A percentile compares a stretch with the other conserved stretches of the same genome.
These are phyloP conservation scores for Cladosporium colombiae DNA, from an alignment of 2,329 filamentous ascomycete genomes.

Conservation along the genomic window DNA sequence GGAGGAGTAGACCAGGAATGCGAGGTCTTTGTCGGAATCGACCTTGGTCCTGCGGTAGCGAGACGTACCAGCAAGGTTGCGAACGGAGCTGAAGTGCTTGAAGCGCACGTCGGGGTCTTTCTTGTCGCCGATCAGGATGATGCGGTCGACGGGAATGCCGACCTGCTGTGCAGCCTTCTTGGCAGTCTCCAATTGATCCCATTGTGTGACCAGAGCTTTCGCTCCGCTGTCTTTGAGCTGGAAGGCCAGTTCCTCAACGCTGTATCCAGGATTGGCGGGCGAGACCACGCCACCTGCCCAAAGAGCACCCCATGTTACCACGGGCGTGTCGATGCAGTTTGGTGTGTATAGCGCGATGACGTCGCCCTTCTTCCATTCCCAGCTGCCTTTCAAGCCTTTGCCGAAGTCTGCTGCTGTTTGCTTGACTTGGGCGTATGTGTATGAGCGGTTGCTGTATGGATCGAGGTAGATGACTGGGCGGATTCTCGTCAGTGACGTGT, in stretches of 20 bases:
- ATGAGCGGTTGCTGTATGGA: slow-evolving; percentile 65
- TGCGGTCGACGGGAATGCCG: slow-evolving; percentile 69
- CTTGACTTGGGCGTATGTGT: slow-evolving; percentile 71
- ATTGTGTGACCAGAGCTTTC: slow-evolving; percentile 73
- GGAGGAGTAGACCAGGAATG: slow-evolving; percentile 84
- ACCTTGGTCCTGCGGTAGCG: slow-evolving; percentile 63
- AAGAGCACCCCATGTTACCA: slow-evolving; percentile 73
- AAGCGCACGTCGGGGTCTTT: slow-evolving; percentile 59
- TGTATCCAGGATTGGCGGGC: slow-evolving; percentile 89
- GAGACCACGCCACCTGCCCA: slow-evolving; percentile 82
- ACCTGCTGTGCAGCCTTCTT: slow-evolving; percentile 67
- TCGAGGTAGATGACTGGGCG: slow-evolving; percentile 75
- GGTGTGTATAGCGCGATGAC: slow-evolving; percentile 81
- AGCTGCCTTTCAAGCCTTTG: slow-evolving; percentile 70
- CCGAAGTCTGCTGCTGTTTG: slow-evolving; percentile 73
- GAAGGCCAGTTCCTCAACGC: slow-evolving; percentile 76
- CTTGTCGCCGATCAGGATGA: slow-evolving; percentile 74
- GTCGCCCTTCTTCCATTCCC: slow-evolving; percentile 80
- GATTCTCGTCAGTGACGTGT: not conserved
- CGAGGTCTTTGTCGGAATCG: slow-evolving; percentile 69
- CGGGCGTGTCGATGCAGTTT: slow-evolving; percentile 81
- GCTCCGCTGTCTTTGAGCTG: slow-evolving; percentile 79
- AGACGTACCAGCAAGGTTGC: slow-evolving; percentile 61
- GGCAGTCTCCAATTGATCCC: slow-evolving; percentile 64
- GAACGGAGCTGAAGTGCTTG: slow-evolving; percentile 72